Percentiles rank a stretch among this genome's conserved stretches.
Conservation (phyloP, 768 basidiomycete genomes). For the Boletus tomentosulus region DNA sequence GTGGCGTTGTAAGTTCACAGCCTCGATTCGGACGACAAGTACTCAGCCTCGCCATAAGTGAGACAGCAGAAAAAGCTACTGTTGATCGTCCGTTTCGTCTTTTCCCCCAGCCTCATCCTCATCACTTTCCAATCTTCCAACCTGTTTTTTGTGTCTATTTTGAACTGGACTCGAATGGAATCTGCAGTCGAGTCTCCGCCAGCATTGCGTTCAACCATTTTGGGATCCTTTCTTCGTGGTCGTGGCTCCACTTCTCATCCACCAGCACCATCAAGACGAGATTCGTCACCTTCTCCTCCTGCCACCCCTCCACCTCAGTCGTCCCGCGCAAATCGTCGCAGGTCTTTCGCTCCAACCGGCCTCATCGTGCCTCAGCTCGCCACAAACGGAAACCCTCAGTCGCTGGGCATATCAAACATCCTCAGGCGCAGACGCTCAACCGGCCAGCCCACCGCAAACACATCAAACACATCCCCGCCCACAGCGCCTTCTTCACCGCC, state of each 20-base stretch:
- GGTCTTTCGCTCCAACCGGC: conserved; percentile 37
- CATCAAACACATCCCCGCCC: conserved; percentile 5
- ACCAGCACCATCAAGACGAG: conserved; percentile 18
- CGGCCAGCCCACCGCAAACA: conserved; percentile 41
- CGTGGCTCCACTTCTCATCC: conserved; percentile 57
- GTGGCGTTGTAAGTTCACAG: conserved; percentile 11
- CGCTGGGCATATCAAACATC: conserved; percentile 55
- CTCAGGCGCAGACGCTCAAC: conserved; percentile 65
- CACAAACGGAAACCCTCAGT: conserved; percentile 27
- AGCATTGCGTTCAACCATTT: conserved; percentile 52
- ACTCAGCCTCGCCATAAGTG: conserved; percentile 14
- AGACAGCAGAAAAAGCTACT: conserved; percentile 11
- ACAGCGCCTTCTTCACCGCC: conserved; percentile 13
- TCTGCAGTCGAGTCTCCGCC: conserved; percentile 27
- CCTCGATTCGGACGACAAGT: conserved; percentile 4
- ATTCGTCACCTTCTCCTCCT: conserved; percentile 42
- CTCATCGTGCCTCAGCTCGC: conserved; percentile 35
- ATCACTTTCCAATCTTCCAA: background rate
- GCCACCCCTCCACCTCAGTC: conserved; percentile 36
- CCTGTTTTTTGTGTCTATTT: background rate
- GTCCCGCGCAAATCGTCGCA: conserved; percentile 33
- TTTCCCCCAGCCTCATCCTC: background rate
- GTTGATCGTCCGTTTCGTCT: background rate
- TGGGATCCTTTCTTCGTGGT: conserved; percentile 68
- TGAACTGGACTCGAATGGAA: conserved; percentile 1